These are phyloP conservation scores for Boletus rubescentipes DNA, from an alignment of 768 basidiomycete genomes.

Conservation along the genomic window DNA sequence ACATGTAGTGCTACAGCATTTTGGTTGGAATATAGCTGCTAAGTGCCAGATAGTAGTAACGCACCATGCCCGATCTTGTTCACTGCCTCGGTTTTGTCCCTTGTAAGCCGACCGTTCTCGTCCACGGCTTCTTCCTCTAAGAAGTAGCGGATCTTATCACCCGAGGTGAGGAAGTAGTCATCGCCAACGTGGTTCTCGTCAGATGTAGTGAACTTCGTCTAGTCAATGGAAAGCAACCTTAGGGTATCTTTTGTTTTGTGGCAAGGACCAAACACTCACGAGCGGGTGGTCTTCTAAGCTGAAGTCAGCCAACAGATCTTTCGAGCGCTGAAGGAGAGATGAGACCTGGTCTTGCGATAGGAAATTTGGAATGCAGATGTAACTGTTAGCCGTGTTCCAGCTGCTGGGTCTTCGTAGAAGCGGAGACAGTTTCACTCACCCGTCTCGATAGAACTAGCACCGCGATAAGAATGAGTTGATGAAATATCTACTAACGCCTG, in stretches of 20 bases:
- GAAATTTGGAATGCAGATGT: conserved; percentile 77
- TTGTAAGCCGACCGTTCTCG: conserved; percentile 62
- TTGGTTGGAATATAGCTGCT: not conserved
- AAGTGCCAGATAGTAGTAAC: not conserved
- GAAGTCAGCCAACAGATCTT: conserved; percentile 77
- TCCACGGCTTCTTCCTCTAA: conserved; percentile 87
- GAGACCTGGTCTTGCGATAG: conserved; percentile 55
- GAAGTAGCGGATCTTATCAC: conserved; percentile 95
- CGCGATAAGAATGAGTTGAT: not conserved
- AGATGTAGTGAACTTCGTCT: conserved; percentile 89
- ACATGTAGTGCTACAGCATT: conserved; percentile 69
- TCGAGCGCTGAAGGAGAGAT: conserved; percentile 67
- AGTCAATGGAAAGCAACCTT: not conserved
- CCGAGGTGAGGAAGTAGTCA: conserved; percentile 88
- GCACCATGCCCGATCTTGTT: conserved; percentile 95
- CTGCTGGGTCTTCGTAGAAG: not conserved
- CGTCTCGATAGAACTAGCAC: conserved; percentile 55
- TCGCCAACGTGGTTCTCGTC: conserved; percentile 83
- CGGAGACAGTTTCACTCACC: conserved; percentile 38
- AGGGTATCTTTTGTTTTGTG: not conserved
- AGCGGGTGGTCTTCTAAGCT: conserved; percentile 75
- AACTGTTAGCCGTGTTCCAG: conserved; percentile 44
- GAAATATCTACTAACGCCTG: not conserved
- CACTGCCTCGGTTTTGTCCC: conserved; percentile 73
- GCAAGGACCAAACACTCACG: conserved; percentile 41